phyloP scores from a whole-genome alignment of 805 yeast species.

The Zygosaccharomyces pseudorouxii region DNA sequence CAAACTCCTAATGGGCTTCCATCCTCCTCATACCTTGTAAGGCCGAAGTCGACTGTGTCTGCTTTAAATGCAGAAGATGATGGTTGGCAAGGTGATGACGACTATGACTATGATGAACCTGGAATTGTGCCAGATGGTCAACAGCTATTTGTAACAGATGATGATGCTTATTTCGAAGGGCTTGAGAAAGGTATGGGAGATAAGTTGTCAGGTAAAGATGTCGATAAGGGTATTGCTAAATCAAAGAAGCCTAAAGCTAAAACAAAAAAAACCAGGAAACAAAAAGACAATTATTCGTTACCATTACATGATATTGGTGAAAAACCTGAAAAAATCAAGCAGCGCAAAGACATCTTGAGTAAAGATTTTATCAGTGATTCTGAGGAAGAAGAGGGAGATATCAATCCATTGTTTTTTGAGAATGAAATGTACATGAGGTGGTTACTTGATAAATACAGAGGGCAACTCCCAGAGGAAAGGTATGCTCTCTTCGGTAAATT shows the following conservation, averaged over 20 bases:
- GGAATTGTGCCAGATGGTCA: slow-evolving; percentile 19
- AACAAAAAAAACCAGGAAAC: background rate
- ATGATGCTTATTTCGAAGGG: slow-evolving; percentile 29
- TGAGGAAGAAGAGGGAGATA: slow-evolving; percentile 25
- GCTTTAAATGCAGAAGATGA: slow-evolving; percentile 14
- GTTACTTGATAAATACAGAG: slow-evolving; percentile 27
- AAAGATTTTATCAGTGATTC: slow-evolving; percentile 35
- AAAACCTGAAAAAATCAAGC: slow-evolving; percentile 5
- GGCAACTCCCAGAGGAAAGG: slow-evolving; percentile 25
- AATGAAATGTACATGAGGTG: slow-evolving; percentile 35
- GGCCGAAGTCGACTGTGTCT: slow-evolving; percentile 10
- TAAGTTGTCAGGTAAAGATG: slow-evolving; percentile 7
- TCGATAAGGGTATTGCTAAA: slow-evolving; percentile 25
- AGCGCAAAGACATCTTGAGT: slow-evolving; percentile 20
- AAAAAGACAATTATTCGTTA: slow-evolving; percentile 8
- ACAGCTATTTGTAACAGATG: slow-evolving; percentile 11
- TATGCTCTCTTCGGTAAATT: slow-evolving; percentile 25
- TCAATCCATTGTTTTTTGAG: slow-evolving; percentile 31
- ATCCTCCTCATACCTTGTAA: slow-evolving; percentile 26
- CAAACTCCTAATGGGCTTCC: slow-evolving; percentile 29
- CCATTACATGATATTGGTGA: slow-evolving; percentile 16
- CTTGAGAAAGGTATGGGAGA: slow-evolving; percentile 13
- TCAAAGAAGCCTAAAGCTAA: slow-evolving; percentile 15
- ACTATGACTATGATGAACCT: slow-evolving; percentile 23
- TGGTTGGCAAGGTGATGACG: slow-evolving; percentile 22